Conservation (phyloP, 2,329 filamentous ascomycete genomes). For the Lachnellula cervina region DNA sequence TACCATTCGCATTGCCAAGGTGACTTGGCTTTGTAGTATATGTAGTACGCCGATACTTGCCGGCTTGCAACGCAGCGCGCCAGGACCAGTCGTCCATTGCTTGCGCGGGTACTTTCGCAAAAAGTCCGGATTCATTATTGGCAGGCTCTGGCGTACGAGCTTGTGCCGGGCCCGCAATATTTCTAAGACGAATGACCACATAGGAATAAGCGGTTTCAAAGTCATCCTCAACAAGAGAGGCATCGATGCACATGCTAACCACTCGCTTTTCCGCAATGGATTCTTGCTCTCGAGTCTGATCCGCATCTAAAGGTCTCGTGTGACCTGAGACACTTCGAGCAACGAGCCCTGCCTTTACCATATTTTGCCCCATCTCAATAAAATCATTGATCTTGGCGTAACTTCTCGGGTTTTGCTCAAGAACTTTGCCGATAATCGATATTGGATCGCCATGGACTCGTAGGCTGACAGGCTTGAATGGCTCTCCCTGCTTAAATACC, state of each 20-base stretch:
- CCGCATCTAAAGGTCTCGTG: not conserved
- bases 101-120: slow-evolving; percentile 21
- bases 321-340: slow-evolving; percentile 14
- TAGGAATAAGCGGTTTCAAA: slow-evolving; percentile 87
- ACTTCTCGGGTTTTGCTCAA: slow-evolving; percentile 69
- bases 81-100: slow-evolving; percentile 64
- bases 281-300: slow-evolving; percentile 28
- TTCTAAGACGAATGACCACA: slow-evolving; percentile 63
- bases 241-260: slow-evolving; percentile 74
- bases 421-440: slow-evolving; percentile 64
- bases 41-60: slow-evolving; percentile 60
- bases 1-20: slow-evolving; percentile 54
- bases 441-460: slow-evolving; percentile 73
- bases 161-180: slow-evolving; percentile 30
- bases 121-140: slow-evolving; percentile 18
- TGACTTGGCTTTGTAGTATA: slow-evolving; percentile 53
- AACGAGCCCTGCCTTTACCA: slow-evolving; percentile 56
- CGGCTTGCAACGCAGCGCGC: slow-evolving; percentile 74
- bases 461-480: slow-evolving; percentile 72
- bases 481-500: slow-evolving; percentile 72
- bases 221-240: slow-evolving; percentile 69
- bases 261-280: slow-evolving; percentile 58
- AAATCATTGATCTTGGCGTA: slow-evolving; percentile 74
- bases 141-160: slow-evolving; percentile 17
- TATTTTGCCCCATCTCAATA: slow-evolving; percentile 61